phyloP scores from a whole-genome alignment of 768 basidiomycete species.

The Mycena epipterygia region DNA sequence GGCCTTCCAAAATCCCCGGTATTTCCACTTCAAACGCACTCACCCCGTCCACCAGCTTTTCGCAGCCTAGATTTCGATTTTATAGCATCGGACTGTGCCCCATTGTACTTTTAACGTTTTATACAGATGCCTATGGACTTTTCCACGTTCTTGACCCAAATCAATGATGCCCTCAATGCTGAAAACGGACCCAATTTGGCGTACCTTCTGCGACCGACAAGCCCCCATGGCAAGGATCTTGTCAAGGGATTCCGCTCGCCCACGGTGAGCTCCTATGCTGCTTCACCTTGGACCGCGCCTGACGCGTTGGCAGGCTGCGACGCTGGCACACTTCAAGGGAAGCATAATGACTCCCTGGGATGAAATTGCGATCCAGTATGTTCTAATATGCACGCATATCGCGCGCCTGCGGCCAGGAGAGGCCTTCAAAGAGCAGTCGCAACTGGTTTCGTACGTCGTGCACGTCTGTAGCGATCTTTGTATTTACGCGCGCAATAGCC shows the following conservation, averaged over 20 bases:
- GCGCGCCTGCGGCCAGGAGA: slow-evolving; percentile 76
- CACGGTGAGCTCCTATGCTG: slow-evolving; percentile 49
- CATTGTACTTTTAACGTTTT: background rate
- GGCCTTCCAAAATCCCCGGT: too few species aligned
- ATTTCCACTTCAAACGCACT: too few species aligned
- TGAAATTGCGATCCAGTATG: slow-evolving; percentile 87
- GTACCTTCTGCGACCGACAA: slow-evolving; percentile 81
- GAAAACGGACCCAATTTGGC: slow-evolving; percentile 81
- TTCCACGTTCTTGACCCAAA: slow-evolving; percentile 68
- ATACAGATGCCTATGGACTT: slow-evolving; percentile 64
- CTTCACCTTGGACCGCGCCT: slow-evolving; percentile 1
- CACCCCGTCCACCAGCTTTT: too few species aligned
- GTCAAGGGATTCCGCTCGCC: slow-evolving; percentile 79
- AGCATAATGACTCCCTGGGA: slow-evolving; percentile 85
- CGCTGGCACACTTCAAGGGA: slow-evolving; percentile 66
- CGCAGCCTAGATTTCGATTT: background rate
- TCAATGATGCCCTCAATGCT: slow-evolving; percentile 70
- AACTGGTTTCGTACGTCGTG: slow-evolving; percentile 77
- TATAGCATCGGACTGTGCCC: background rate
- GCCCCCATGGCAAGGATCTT: slow-evolving; percentile 81
- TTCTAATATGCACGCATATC: slow-evolving; percentile 79
- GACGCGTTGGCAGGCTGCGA: slow-evolving; percentile 36
- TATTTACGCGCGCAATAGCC: slow-evolving; percentile 50
- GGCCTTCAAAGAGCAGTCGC: slow-evolving; percentile 86
- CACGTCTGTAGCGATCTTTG: background rate